phyloP scores from a whole-genome alignment of 1,139 yeast genomes.

The Wickerhamiella pararugosa region DNA sequence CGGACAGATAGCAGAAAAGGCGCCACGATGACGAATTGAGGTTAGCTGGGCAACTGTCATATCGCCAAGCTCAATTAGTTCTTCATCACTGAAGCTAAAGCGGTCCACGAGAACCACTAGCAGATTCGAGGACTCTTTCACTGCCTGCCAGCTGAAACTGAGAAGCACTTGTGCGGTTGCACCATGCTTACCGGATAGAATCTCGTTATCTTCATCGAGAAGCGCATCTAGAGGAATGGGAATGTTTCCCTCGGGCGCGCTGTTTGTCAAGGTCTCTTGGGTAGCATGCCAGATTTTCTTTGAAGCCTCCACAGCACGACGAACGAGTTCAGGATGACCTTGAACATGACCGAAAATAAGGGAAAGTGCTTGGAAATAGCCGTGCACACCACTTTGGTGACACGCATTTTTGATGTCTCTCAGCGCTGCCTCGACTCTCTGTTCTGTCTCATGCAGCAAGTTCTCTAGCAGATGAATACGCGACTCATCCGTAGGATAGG shows the following conservation, averaged over 20 bases:
- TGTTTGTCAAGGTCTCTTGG: constrained; percentile 44
- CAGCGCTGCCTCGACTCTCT: constrained; percentile 21
- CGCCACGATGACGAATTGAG: constrained; percentile 75
- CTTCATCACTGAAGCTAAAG: constrained; percentile 19
- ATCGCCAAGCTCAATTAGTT: constrained; percentile 33
- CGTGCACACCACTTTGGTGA: constrained; percentile 27
- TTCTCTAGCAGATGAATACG: constrained; percentile 23
- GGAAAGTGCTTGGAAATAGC: constrained; percentile 10
- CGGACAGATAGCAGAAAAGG: constrained; percentile 77
- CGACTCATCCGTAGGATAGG: constrained; percentile 11
- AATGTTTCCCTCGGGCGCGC: constrained; percentile 49
- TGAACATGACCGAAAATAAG: constrained; percentile 1
- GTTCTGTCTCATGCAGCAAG: constrained; percentile 24
- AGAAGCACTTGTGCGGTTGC: constrained; percentile 43
- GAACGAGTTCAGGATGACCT: constrained; percentile 10
- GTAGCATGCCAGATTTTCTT: constrained; percentile 39
- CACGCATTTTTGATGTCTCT: constrained; percentile 31
- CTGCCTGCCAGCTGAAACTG: constrained; percentile 70
- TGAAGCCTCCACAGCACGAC: constrained; percentile 20
- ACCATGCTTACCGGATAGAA: constrained; percentile 25
- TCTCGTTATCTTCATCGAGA: constrained; percentile 25
- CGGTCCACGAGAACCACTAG: constrained; percentile 31
- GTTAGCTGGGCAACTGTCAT: constrained; percentile 52
- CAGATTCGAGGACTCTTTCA: constrained; percentile 59
- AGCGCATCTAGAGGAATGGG: constrained; percentile 31